Base-by-base conservation (phyloP, 2,329 filamentous ascomycete species). In the Fusarium fujikuroi region DNA sequence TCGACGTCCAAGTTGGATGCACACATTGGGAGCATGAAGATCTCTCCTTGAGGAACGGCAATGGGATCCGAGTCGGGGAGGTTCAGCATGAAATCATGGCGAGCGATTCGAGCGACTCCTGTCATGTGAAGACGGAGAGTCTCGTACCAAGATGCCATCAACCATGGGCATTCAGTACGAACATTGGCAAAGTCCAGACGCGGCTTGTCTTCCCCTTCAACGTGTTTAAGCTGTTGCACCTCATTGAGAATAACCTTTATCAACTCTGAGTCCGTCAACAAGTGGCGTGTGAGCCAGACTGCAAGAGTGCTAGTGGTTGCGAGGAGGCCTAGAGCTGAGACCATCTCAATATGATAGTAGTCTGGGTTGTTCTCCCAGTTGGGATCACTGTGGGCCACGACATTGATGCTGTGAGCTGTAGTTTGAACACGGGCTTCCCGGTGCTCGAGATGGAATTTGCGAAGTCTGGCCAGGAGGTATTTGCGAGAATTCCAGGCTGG, bases 301-400 rank as follows among this genome's bases (percentile, higher is more conserved):
- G 76, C 70, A 15, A 80, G 75, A 2, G 79, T 80, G 62, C 79
- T 80, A 2, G 79, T 77, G 1, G 79, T 81, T 14, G 77, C 76
- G 5, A 81, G 69, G 3, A 80, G 75, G 15, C 79, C 79, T 19
- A 80, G 72, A 7, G 79, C 79, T 39, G 79, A 77, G 40, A 80
- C 77, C 70, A 80, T 78, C 59, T 80, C 79, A 25, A 79, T 77
- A 14, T 78, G 75, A 61, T 78, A 80, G 59, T 80, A 80, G 63
- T 80, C 79, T 8, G 68, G 66, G 64, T 80, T 80, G 16, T 58
- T 75, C 37, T 80, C 78, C 79, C 79, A 80, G 53, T 78, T 21
- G 3, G 73, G 68, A 40, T 80, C 79, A 4, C 72, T 75, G 39
- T 79, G 73, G 34, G 77, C 78, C 8, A 80, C 70, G 30, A 79